Evolutionary conservation across 2,329 filamentous ascomycete species (phyloP), one percentile per base, ranked within the genome.

Genomic region (Fusarium sp.): DNA sequence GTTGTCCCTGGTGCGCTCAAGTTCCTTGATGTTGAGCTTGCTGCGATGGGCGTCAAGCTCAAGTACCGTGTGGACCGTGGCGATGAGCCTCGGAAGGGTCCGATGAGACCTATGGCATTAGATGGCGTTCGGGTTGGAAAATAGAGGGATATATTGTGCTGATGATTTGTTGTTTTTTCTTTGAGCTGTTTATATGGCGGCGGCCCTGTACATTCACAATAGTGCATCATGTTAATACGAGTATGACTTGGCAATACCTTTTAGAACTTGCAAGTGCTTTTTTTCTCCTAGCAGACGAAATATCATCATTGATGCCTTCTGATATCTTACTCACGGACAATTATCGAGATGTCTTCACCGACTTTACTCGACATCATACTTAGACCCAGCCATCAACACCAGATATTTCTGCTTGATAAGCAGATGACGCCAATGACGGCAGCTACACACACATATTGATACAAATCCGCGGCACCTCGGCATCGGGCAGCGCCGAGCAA

Each of bases 41-140:
- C 95, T 41, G 95, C 95, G 63, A 99, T 99, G 96, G 96, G 96
- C 60, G 92, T 99, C 61, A 93, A 95, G 84, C 90, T 99, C 84
- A 98, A 94, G 87, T 98, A 98, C 78, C 85, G 85, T 63, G 83
- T 90, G 47, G 86, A 87, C 75, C 85, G 84, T 81, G 92, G 92
- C 82, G 93, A 98, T 76, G 88, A 86, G 76, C 85, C 88, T 62
- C 85, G 88, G 56, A 89, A 87, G 80, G 87, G 88, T 5, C 83
- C 84, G 6, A 79, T 89, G 80, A 81, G 82, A 75, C 85, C 82
- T 67, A 83, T 82, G 79, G 75, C 78, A 65, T 74, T 78, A 57
- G 68, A 78, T 26, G 75, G 76, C 64, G 77, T 79, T 78, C 51
- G 55, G 75, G 75, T 76, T 71, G 74, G 71, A 77, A 79, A 79